Conservation (phyloP, 2,329 filamentous ascomycete species). For the Neonectria magnoliae region DNA sequence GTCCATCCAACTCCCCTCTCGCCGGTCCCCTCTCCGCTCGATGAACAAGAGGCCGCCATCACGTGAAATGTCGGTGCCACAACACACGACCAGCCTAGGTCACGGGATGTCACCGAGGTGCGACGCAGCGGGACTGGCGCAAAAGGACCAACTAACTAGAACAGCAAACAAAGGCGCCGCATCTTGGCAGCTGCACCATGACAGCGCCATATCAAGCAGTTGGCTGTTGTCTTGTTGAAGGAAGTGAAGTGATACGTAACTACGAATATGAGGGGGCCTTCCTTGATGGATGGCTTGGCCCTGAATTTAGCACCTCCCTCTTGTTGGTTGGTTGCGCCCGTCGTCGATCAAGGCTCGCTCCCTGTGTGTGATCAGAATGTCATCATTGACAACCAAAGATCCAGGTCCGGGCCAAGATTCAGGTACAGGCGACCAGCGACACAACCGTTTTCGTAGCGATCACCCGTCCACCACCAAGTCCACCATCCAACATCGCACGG, state of each 20-base stretch:
- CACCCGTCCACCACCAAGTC: slow-evolving; percentile 25
- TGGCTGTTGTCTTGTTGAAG: not conserved
- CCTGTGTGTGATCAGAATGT: slow-evolving; percentile 2
- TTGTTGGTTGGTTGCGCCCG: not conserved
- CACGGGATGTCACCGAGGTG: slow-evolving; percentile 18
- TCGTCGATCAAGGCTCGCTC: slow-evolving; percentile 6
- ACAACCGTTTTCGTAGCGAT: not conserved
- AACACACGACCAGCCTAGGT: not conserved
- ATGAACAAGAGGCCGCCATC: not conserved
- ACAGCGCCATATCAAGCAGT: not conserved
- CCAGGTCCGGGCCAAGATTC: not conserved
- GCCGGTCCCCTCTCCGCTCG: not conserved
- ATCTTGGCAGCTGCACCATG: not conserved
- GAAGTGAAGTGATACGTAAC: not conserved
- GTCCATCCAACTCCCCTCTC: not conserved
- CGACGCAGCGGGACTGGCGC: slow-evolving; percentile 5
- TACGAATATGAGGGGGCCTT: not conserved
- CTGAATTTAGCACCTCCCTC: too few relatives aligned
- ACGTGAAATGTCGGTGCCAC: slow-evolving; percentile 6
- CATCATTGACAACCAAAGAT: slow-evolving; percentile 1
- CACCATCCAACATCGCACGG: slow-evolving; percentile 34
- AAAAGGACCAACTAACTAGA: not conserved
- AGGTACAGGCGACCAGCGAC: slow-evolving; percentile 1
- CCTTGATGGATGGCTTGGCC: too few relatives aligned
- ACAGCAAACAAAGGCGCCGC: not conserved